Percentiles rank a stretch among this genome's conserved stretches.
phyloP scores from a whole-genome alignment of 2,329 filamentous ascomycete species.

The Dryadomyces quercivorus region DNA sequence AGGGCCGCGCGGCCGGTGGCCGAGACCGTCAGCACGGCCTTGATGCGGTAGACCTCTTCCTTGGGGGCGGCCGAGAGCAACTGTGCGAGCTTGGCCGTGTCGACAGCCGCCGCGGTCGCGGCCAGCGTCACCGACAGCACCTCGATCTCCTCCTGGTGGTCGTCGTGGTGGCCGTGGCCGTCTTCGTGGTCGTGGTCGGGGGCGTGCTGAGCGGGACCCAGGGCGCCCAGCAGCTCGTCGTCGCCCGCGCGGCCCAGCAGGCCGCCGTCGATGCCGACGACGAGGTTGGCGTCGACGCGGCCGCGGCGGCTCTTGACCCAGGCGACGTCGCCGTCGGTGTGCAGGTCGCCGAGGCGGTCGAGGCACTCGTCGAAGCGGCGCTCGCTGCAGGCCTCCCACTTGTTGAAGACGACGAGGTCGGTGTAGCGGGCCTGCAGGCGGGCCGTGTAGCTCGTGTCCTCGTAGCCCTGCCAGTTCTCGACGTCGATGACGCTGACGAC shows the following conservation, averaged over 20 bases:
- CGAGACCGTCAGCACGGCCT: constrained; percentile 47
- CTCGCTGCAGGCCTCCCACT: constrained; percentile 73
- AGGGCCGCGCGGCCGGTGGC: constrained; percentile 28
- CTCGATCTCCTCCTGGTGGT: constrained; percentile 79
- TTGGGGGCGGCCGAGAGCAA: constrained; percentile 68
- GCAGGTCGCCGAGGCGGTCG: constrained; percentile 68
- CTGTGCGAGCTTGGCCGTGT: constrained; percentile 49
- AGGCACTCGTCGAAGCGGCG: constrained; percentile 63
- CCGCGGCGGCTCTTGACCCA: constrained; percentile 80
- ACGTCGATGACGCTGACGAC: constrained; percentile 86
- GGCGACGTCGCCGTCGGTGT: constrained; percentile 54
- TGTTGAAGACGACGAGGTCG: constrained; percentile 84
- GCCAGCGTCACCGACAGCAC: constrained; percentile 68
- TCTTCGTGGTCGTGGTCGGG: constrained; percentile 27
- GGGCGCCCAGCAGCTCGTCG: not conserved
- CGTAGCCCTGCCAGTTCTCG: constrained; percentile 90
- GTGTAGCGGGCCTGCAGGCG: constrained; percentile 82
- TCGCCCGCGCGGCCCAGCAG: constrained; percentile 25
- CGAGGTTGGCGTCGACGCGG: constrained; percentile 61
- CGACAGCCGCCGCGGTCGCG: constrained; percentile 20
- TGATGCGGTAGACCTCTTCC: constrained; percentile 93
- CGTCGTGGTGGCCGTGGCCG: constrained; percentile 31
- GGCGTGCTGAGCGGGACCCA: constrained; percentile 14
- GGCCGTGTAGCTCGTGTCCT: constrained; percentile 81
- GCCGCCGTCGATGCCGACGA: constrained; percentile 81